Base-by-base conservation (phyloP, 2,329 filamentous ascomycete genomes). In the Blastomyces gilchristii region DNA sequence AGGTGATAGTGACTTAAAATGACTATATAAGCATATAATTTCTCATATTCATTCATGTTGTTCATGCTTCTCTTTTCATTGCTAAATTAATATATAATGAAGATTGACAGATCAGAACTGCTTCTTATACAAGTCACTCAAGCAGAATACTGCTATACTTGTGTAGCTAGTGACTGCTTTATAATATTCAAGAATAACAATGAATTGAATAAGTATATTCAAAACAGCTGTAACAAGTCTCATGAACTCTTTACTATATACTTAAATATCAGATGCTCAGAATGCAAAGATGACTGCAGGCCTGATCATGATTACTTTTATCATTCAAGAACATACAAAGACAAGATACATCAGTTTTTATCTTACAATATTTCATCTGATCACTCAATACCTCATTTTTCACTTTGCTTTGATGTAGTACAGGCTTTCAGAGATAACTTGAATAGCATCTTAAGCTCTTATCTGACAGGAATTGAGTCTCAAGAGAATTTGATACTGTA, bases 61-160 rank as follows among this genome's bases (percentile, higher is more conserved):
- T 4, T 11, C 8, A 34, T 6, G 4, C 28, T 28, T 25, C 52
- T n/a, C 52, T 8, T 54, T 54, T 41, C 2, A n/a, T 22, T 14
- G 16, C 52, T 41, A 49, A 60, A 49, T 5, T 41, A 31, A 60
- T 59, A 14, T 37, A 60, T 11, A 7, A 60, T 60, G 58, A 49
- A 60, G 28, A 22, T 60, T 22, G 39, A 60, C n/a, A 60, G 39
- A 49, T 60, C 41, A 8, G 58, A 60, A 49, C 58, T 34, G 58
- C 16, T 60, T 5, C 58, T 60, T 18, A 25, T 34, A 9, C 41
- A 41, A 49, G 58, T 60, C 7, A 60, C 18, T 34, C 22, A 60
- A 60, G 58, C 58, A 28, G 58, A 41, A 60, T 49, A 60, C 58
- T 45, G 3, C 58, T 60, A 60, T 31, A 22, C 58, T 60, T 60